Base-by-base conservation (phyloP, 2,329 filamentous ascomycete genomes). In the Colletotrichum cereale region DNA sequence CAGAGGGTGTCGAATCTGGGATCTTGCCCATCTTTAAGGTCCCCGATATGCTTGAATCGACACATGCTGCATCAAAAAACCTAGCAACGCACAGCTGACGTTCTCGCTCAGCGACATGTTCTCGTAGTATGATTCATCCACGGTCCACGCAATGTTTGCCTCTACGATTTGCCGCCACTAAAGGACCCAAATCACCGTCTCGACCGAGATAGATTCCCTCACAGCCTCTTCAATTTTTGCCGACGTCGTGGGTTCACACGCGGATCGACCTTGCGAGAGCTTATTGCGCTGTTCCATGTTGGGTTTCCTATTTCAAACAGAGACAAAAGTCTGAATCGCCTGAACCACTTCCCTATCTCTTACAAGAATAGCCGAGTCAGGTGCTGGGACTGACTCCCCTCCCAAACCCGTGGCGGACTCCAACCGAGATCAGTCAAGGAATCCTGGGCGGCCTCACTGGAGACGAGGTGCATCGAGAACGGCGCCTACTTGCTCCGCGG, bases 31-130 rank as follows among this genome's bases (percentile, higher is more conserved):
- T 5, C 5, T 44, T 5, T 26, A 48, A 2, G 56, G 64, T 2
- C 40, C 68, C 0, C n/a, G 38, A 5, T 75, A 75, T 44, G 63
- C 72, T 5, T 77, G 76, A 75, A 66, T 75, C 5, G 75, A 76
- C n/a, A 77, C 76, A 0, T 76, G 73, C 63, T 77, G 75, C 69
- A 77, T 77, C 31, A 75, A 77, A 67, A 77, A 77, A 58, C 65
- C 67, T 11, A 75, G 72, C 68, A 74, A 73, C 26, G 64, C 70
- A 7, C 74, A 77, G 62, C 62, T 78, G 73, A 77, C 47, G 72
- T 67, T n/a, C n/a, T n/a, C n/a, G n/a, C n/a, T n/a, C 2, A 75
- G 73, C 50, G 71, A 73, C 52, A 60, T 75, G 73, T 74, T 62
- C n/a, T 16, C 40, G 3, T 77, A 74, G 75, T 77, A 78, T 24